Evolutionary conservation across 2,329 filamentous ascomycete genomes (phyloP).

Genomic region (Akanthomyces uredinophilus): DNA sequence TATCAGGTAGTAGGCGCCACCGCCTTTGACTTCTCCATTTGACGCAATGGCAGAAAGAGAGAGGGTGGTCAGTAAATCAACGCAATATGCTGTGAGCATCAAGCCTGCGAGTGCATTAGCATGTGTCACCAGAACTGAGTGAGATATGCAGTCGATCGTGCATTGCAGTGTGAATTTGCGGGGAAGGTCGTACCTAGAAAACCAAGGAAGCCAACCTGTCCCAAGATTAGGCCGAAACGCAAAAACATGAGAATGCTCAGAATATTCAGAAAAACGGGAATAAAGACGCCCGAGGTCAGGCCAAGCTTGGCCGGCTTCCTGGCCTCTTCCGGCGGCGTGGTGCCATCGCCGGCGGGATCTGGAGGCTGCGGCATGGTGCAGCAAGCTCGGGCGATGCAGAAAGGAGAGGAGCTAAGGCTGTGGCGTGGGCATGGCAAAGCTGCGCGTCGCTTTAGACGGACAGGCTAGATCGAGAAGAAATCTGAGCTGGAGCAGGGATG

Average conservation of each 20-base stretch:
- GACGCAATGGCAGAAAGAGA: constrained; percentile 86
- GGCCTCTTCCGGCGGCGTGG: constrained; percentile 27
- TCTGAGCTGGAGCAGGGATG: not conserved
- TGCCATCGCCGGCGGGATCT: not conserved
- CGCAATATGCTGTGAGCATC: constrained; percentile 68
- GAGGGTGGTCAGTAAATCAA: constrained; percentile 79
- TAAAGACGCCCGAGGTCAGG: constrained; percentile 73
- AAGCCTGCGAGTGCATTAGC: constrained; percentile 46
- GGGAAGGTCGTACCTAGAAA: constrained; percentile 61
- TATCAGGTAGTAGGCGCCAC: constrained; percentile 84
- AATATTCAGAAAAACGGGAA: constrained; percentile 85
- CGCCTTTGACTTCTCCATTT: constrained; percentile 82
- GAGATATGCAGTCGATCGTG: not conserved
- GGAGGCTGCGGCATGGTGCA: constrained; percentile 10
- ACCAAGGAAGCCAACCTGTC: constrained; percentile 71
- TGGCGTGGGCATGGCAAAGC: not conserved
- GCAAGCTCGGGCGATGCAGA: not conserved
- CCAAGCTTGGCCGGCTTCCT: constrained; percentile 60
- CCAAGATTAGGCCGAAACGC: constrained; percentile 78
- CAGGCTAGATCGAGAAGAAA: not conserved
- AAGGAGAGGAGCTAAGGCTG: not conserved
- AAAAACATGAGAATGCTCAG: constrained; percentile 90
- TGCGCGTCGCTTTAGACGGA: not conserved
- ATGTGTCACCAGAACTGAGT: not conserved
- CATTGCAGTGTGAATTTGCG: not conserved